phyloP scores from a whole-genome alignment of 164 flowering plant species.

The Pachysandra terminalis region DNA sequence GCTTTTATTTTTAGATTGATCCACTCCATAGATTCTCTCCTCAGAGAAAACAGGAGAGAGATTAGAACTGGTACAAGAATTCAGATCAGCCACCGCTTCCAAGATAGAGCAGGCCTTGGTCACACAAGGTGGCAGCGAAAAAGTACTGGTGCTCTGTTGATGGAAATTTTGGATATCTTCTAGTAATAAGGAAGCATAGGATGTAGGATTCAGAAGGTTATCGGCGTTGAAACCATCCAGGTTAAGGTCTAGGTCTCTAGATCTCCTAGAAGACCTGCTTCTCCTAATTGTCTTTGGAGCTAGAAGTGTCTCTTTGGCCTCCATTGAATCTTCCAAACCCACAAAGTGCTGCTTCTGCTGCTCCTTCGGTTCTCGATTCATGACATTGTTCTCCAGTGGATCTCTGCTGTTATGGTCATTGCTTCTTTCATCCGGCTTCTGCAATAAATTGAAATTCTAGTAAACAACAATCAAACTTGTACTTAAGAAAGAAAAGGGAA shows the following conservation, averaged over 20 bases:
- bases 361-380: background rate
- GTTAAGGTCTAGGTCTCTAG: slow-evolving; percentile 40
- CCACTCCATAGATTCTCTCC: no score
- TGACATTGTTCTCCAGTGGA: background rate
- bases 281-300: slow-evolving; percentile 24
- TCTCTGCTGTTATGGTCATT: slow-evolving; percentile 3
- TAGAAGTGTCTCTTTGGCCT: slow-evolving; percentile 11
- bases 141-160: slow-evolving; percentile 38
- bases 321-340: slow-evolving; percentile 11
- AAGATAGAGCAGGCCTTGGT: slow-evolving; percentile 82
- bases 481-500: no score
- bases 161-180: slow-evolving; percentile 91
- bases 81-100: slow-evolving; percentile 94
- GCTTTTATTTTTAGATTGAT: no score
- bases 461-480: no score
- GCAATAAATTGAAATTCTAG: slow-evolving; percentile 2
- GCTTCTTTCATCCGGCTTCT: slow-evolving; percentile 32
- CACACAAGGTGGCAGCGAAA: slow-evolving; percentile 74
- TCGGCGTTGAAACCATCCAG: no score
- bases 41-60: slow-evolving; percentile 31
- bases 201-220: slow-evolving; percentile 25
- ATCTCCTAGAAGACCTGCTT: slow-evolving; percentile 46
- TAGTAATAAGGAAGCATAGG: slow-evolving; percentile 54
- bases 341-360: slow-evolving; percentile 17
- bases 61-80: slow-evolving; percentile 50